Evolutionary conservation across 2,329 filamentous ascomycete species (phyloP), one percentile per base, ranked within the genome.

Genomic region (Lachnum nothofagi): DNA sequence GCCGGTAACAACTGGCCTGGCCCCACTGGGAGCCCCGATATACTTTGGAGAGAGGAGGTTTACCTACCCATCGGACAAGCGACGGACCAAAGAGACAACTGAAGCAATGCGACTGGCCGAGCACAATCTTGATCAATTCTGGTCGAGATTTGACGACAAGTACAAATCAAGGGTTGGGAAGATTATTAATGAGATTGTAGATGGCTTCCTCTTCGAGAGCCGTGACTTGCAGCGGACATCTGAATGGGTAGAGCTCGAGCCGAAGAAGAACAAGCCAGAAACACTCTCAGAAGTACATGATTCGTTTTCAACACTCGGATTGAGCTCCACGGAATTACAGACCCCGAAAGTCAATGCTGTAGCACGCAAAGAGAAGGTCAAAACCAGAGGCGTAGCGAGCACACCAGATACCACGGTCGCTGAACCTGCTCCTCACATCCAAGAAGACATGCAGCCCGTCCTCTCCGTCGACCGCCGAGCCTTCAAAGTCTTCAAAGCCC

Each of bases 41-140:
- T n/a, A n/a, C n/a, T n/a, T n/a, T n/a, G 20, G 17, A n/a, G 37
- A 48, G 17, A 24, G 35, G 12, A 42, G 37, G 16, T 48, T 55
- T 63, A 49, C 48, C 34, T 80, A 70, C 68, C 77, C 71, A 42
- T 65, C 67, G 6, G 66, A 72, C 2, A 76, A 73, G 8, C 27
- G 22, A 25, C 27, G 37, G 5, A 47, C 37, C 16, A 41, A 42
- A 17, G 37, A 47, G 14, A 42, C 27, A 4, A 42, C 29, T 5
- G 45, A 48, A 8, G 20, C 29, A 17, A 48, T 43, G 39, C n/a
- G 16, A 4, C 14, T 16, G 5, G 38, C 45, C 4, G 45, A 47
- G 20, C 3, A 17, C 5, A 47, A 42, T 14, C 38, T 47, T 10
- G 45, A 47, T 35, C 2, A 42, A 17, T 47, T 47, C 16, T 47